Conservation (phyloP, 2,329 filamentous ascomycete genomes). For the Ophiocordyceps camponoti-floridani region DNA sequence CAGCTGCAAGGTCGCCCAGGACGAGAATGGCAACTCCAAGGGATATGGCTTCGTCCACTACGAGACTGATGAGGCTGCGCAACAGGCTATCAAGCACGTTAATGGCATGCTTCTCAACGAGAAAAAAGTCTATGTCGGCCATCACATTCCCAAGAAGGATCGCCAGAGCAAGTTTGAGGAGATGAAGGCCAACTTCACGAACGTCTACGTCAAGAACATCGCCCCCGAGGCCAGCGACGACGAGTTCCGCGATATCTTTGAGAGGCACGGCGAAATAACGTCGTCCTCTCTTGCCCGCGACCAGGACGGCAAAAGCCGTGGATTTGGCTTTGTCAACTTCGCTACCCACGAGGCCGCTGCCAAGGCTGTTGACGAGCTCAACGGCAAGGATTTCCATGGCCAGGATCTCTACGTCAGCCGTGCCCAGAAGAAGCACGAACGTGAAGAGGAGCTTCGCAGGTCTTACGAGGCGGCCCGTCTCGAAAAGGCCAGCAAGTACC, state of each 20-base stretch:
- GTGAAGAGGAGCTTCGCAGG: conserved; percentile 96
- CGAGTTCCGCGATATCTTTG: conserved; percentile 85
- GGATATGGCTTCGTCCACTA: conserved; percentile 99
- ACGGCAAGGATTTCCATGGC: conserved; percentile 79
- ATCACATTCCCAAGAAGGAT: conserved; percentile 99
- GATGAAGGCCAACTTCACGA: conserved; percentile 99
- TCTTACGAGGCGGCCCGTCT: conserved; percentile 95
- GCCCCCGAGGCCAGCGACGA: conserved; percentile 71
- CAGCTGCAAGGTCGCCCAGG: conserved; percentile 98
- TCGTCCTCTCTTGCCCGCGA: conserved; percentile 89
- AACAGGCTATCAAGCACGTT: conserved; percentile 96
- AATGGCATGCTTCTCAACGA: conserved; percentile 99
- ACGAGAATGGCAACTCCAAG: conserved; percentile 92
- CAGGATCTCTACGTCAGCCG: conserved; percentile 96
- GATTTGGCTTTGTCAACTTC: conserved; percentile 94
- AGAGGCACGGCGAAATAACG: conserved; percentile 84
- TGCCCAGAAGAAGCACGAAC: conserved; percentile 99
- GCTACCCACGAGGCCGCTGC: conserved; percentile 74
- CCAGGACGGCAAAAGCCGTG: conserved; percentile 78
- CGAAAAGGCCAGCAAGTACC: conserved; percentile 98
- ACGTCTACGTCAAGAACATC: conserved; percentile 99
- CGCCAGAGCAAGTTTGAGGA: conserved; percentile 99
- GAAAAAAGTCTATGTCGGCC: conserved; percentile 99
- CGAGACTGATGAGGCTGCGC: conserved; percentile 94
- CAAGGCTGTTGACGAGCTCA: conserved; percentile 78